Percentiles rank a stretch among this genome's conserved stretches.
Conservation (phyloP, 768 basidiomycete genomes). For the Xerocomellus chrysenteron region DNA sequence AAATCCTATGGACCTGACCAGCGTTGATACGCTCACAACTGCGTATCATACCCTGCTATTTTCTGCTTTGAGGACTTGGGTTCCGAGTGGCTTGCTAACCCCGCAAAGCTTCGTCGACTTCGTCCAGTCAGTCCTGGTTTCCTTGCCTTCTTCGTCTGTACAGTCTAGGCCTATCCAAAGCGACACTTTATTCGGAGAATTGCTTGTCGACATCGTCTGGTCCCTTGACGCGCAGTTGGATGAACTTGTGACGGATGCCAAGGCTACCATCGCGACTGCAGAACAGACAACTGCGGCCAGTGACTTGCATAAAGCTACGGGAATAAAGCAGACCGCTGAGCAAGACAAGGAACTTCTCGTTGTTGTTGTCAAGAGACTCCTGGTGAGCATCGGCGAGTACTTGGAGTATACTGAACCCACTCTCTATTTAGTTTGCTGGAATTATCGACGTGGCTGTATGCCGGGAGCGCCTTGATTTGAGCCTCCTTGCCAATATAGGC, state of each 20-base stretch:
- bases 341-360: conserved; percentile 63
- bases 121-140: conserved; percentile 56
- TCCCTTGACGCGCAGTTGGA: conserved; percentile 76
- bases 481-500: conserved; percentile 59
- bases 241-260: conserved; percentile 60
- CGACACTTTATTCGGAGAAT: conserved; percentile 56
- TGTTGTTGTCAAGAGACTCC: conserved; percentile 55
- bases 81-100: conserved; percentile 46
- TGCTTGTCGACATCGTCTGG: conserved; percentile 81
- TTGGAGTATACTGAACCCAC: not conserved
- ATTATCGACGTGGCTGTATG: conserved; percentile 62
- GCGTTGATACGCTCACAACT: conserved; percentile 57
- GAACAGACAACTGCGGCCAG: conserved; percentile 23
- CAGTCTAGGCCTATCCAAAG: conserved; percentile 38
- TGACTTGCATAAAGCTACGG: conserved; percentile 36
- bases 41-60: conserved; percentile 68
- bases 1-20: conserved; percentile 52
- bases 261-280: conserved; percentile 37
- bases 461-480: conserved; percentile 72
- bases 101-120: conserved; percentile 58
- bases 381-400: conserved; percentile 40
- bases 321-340: conserved; percentile 53
- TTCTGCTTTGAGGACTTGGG: conserved; percentile 58
- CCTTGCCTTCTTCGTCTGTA: conserved; percentile 65
- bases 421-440: conserved; percentile 46